Conservation (phyloP, 441 rosid genomes). For the Pelargonium fulgidum region DNA sequence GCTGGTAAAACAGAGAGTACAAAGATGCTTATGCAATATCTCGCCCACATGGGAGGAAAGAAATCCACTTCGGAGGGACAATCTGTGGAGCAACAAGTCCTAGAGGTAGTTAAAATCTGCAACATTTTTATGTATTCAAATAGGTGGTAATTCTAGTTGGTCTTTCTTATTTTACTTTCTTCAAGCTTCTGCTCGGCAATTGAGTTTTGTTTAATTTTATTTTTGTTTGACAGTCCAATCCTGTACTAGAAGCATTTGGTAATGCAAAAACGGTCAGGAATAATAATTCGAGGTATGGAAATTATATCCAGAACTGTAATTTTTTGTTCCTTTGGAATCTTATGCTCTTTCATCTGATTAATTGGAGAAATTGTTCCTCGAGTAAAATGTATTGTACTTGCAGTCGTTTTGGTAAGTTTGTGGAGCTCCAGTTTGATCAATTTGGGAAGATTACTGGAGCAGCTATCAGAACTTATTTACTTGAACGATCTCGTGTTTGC, state of each 20-base stretch:
- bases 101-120: constrained; percentile 39
- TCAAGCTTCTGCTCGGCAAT: constrained; percentile 16
- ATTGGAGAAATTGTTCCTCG: constrained; percentile 14
- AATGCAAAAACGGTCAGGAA: constrained; percentile 74
- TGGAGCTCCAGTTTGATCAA: constrained; percentile 65
- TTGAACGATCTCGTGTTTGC: constrained; percentile 74
- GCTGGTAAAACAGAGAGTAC: constrained; percentile 84
- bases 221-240: constrained; percentile 50
- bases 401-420: constrained; percentile 83
- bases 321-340: constrained; percentile 2
- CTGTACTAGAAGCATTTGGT: constrained; percentile 78
- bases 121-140: constrained; percentile 2
- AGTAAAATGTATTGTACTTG: constrained; percentile 19
- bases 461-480: constrained; percentile 67
- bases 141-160: constrained; percentile 15
- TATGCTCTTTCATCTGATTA: constrained; percentile 10
- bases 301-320: neutral
- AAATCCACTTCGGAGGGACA: constrained; percentile 46
- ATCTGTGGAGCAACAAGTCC: constrained; percentile 76
- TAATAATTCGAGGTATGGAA: constrained; percentile 59
- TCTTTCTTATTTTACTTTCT: constrained; percentile 15
- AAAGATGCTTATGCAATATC: constrained; percentile 69
- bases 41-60: constrained; percentile 65
- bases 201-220: constrained; percentile 18
- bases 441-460: constrained; percentile 69